A percentile compares a stretch with the other conserved stretches of the same genome.
Conservation (phyloP, 306 rosid genomes). For the Clitoria ternatea region DNA sequence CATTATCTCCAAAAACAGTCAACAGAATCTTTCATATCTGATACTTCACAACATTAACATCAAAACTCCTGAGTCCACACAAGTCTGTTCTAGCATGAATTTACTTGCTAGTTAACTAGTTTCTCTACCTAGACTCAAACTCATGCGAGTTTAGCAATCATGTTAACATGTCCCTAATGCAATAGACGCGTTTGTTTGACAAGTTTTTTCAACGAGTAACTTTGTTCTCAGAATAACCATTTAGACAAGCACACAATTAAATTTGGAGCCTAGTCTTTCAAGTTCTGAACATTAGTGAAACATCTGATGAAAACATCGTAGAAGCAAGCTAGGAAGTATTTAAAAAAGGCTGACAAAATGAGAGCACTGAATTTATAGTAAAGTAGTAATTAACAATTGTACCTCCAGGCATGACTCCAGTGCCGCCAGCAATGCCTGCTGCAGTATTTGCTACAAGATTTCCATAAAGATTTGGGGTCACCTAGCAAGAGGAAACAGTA, state of each 20-base stretch:
- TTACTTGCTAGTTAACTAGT: no score
- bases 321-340: not conserved
- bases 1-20: not conserved
- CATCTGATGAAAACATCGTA: not conserved
- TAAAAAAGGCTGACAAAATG: not conserved
- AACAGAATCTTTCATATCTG: not conserved
- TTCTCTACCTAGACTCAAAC: no score
- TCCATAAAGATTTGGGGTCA: constrained; percentile 95
- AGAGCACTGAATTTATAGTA: constrained; percentile 8
- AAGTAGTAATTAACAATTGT: not conserved
- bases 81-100: no score
- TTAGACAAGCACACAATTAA: not conserved
- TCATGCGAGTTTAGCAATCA: no score
- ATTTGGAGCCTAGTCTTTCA: not conserved
- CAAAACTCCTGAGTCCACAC: not conserved
- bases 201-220: not conserved
- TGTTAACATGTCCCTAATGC: no score
- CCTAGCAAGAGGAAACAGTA: constrained; percentile 47
- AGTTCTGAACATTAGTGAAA: constrained; percentile 1
- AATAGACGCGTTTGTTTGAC: not conserved
- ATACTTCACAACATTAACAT: not conserved
- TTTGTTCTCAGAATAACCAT: not conserved
- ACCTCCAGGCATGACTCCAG: constrained; percentile 99
- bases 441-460: constrained; percentile 96
- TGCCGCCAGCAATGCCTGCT: constrained; percentile 98